phyloP scores from a whole-genome alignment of 2,329 filamentous ascomycete species.

The Exophiala sp. region DNA sequence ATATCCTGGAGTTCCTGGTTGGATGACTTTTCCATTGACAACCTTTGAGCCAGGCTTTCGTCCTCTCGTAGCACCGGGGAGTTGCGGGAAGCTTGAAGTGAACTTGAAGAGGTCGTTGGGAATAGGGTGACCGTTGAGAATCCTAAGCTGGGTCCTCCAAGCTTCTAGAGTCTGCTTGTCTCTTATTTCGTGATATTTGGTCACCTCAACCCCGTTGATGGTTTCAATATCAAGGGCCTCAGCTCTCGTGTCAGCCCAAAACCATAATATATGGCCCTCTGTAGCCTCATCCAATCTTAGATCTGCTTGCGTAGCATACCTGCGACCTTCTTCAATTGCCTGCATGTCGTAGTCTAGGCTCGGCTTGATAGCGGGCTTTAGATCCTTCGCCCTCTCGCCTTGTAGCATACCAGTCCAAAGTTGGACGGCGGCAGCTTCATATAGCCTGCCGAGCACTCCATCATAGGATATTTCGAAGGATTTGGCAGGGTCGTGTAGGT shows the following conservation, averaged over 20 bases:
- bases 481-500: conserved; percentile 39
- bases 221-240: conserved; percentile 52
- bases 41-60: conserved; percentile 25
- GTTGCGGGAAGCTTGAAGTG: conserved; percentile 1
- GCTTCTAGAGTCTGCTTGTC: conserved; percentile 34
- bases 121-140: conserved; percentile 37
- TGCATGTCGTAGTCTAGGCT: conserved; percentile 43
- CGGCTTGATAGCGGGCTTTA: conserved; percentile 27
- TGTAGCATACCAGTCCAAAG: conserved; percentile 26
- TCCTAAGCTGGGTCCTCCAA: conserved; percentile 44
- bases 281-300: conserved; percentile 40
- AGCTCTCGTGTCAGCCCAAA: conserved; percentile 52
- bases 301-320: conserved; percentile 44
- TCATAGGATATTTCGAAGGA: conserved; percentile 46
- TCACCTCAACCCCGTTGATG: conserved; percentile 50
- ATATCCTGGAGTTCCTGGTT: conserved; percentile 19
- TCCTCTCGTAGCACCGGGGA: conserved; percentile 6
- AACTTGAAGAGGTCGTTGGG: conserved; percentile 8
- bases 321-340: conserved; percentile 43
- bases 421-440: conserved; percentile 46
- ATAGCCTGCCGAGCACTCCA: conserved; percentile 50
- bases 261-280: conserved; percentile 42
- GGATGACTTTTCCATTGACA: conserved; percentile 24
- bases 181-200: conserved; percentile 43
- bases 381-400: conserved; percentile 26